Base-by-base conservation (phyloP, 1,139 yeast genomes). In the Arxiozyma heterogenica region DNA sequence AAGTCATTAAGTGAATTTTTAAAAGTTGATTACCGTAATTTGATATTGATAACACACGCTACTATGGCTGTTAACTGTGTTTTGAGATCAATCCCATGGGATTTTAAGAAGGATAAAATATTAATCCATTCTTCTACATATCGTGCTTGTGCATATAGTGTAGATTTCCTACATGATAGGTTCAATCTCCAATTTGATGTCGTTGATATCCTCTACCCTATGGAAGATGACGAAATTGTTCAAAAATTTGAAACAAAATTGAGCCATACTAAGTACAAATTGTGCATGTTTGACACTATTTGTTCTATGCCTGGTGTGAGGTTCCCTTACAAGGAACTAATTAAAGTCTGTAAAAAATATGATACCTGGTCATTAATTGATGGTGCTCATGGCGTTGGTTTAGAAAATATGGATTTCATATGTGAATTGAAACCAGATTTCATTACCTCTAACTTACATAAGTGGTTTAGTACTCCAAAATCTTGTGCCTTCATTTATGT, bases 341-440 rank as follows among this genome's bases (percentile, higher is more conserved):
- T 75, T 2, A 59, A 67, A n/a, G 66, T 80, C 49, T 81, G 88
- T 61, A 68, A 70, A 18, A 65, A 78, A 51, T 69, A 79, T 55
- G 68, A 70, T 11, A 78, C 80, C 7, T 60, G 82, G 48, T 80
- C 88, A 2, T 68, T 83, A 47, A 75, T 86, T 39, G 94, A 86
- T 64, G 93, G 85, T 15, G 90, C 93, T 3, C 93, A 86, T 64
- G 79, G 82, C 0, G 73, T 80, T 43, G 93, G 93, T 0, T 69
- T 81, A 52, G 62, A 81, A 12, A 77, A 78, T 2, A 59, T 83
- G 23, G 61, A 64, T 0, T 62, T 62, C 52, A 53, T 62, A 23
- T 61, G 62, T 50, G 62, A 65, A 1, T 68, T 79, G 22, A 64
- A 74, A 52, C 88, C 91, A 0, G 90, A 84, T 62, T 84, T 82